A percentile compares a stretch with the other conserved stretches of the same genome.
Evolutionary conservation across 768 basidiomycete genomes (phyloP).

Genomic region (Russula olivacea): DNA sequence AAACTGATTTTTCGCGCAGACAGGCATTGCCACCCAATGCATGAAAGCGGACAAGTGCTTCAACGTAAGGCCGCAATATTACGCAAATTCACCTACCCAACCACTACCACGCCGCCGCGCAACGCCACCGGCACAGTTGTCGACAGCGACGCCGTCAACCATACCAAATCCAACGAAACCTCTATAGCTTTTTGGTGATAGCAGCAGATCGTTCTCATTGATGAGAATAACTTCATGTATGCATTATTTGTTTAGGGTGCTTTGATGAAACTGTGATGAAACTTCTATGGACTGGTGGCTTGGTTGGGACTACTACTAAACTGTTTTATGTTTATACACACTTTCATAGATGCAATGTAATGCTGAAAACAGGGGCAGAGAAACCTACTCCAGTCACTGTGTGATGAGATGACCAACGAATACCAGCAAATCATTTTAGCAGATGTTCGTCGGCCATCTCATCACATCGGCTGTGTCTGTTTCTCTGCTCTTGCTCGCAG

Average conservation of each 20-base stretch:
- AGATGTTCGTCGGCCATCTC: neutral
- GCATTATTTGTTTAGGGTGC: no score
- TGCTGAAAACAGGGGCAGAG: neutral
- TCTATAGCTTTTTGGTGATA: neutral
- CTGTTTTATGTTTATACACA: neutral
- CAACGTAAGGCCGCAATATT: constrained; percentile 67
- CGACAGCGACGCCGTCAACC: neutral
- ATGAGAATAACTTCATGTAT: neutral
- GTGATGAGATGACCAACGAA: neutral
- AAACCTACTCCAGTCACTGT: neutral
- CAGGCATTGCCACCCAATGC: constrained; percentile 74
- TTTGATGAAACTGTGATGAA: neutral
- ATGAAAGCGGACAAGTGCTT: constrained; percentile 58
- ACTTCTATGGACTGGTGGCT: neutral
- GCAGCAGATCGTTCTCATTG: neutral
- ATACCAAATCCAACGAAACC: neutral
- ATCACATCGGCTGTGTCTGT: neutral
- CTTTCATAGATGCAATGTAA: neutral
- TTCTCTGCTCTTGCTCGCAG: neutral
- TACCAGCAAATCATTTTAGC: neutral
- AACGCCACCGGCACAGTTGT: neutral
- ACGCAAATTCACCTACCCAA: constrained; percentile 52
- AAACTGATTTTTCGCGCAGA: constrained; percentile 28
- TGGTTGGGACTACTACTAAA: neutral
- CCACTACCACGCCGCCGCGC: neutral